Percentiles rank a stretch among this genome's conserved stretches.
These are phyloP conservation scores for Cryptosporidium bovis DNA, from an alignment of 169 alveolate genomes.

Conservation along the genomic window DNA sequence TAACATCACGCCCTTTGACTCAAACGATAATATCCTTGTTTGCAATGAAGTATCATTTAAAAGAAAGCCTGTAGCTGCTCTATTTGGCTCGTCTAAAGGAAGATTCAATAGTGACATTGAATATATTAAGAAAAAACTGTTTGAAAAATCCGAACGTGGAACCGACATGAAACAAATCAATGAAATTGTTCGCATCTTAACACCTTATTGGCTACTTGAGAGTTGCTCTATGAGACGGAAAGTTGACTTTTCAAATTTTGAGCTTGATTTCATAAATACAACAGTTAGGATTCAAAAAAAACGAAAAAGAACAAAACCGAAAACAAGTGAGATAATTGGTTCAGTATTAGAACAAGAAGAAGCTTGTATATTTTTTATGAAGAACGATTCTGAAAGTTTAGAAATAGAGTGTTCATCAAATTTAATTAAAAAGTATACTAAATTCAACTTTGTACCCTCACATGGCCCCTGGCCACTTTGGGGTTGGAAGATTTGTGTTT, in stretches of 20 bases:
- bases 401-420: no score
- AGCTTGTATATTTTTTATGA: conserved; percentile 24
- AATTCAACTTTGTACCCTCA: conserved; percentile 22
- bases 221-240: conserved; percentile 49
- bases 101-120: conserved; percentile 45
- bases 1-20: conserved; percentile 3
- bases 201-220: conserved; percentile 61
- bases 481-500: conserved; percentile 54
- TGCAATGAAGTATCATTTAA: neutral
- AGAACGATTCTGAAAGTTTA: neutral
- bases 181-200: conserved; percentile 15
- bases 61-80: conserved; percentile 12
- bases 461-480: conserved; percentile 74
- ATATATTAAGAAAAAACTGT: neutral
- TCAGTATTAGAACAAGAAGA: conserved; percentile 5
- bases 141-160: neutral
- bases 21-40: neutral
- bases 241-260: conserved; percentile 27
- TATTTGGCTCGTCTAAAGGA: conserved; percentile 18
- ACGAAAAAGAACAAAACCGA: neutral
- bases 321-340: neutral
- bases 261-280: neutral
- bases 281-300: conserved; percentile 4
- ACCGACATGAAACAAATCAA: neutral
- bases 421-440: neutral